Evolutionary conservation across 352 stramenopile species (phyloP).

Genomic region (Achlya hypogyna): DNA sequence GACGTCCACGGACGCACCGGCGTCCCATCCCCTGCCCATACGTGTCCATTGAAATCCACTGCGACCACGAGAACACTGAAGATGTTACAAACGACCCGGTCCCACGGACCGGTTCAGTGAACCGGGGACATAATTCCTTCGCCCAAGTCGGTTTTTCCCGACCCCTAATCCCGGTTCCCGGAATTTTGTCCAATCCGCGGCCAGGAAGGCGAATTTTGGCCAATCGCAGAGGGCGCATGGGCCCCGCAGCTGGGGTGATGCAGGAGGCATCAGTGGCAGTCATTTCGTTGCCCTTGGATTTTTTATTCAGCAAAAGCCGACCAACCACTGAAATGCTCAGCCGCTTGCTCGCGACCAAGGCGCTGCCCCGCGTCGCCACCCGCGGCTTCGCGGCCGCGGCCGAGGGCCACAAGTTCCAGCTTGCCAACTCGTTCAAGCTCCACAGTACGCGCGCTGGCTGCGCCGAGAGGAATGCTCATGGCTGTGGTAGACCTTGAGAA

Average conservation of each 20-base stretch:
- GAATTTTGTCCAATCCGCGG: not conserved
- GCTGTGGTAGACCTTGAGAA: slow-evolving; percentile 47
- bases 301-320: slow-evolving; percentile 7
- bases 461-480: not conserved
- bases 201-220: not conserved
- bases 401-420: slow-evolving; percentile 61
- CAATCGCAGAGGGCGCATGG: not conserved
- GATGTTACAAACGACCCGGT: not conserved
- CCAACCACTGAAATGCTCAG: slow-evolving; percentile 17
- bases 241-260: not conserved
- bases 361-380: slow-evolving; percentile 1
- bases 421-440: slow-evolving; percentile 66
- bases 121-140: not conserved
- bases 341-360: slow-evolving; percentile 7
- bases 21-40: not conserved
- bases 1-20: no score
- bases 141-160: not conserved
- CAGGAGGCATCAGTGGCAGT: not conserved
- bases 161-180: not conserved
- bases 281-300: not conserved
- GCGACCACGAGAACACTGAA: not conserved
- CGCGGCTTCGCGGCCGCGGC: slow-evolving; percentile 47
- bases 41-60: not conserved
- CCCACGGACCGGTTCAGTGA: not conserved
- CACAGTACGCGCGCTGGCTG: slow-evolving; percentile 37